Evolutionary conservation across 768 basidiomycete species (phyloP), one percentile per base, ranked within the genome.

Genomic region (Amanita pallidorosea): DNA sequence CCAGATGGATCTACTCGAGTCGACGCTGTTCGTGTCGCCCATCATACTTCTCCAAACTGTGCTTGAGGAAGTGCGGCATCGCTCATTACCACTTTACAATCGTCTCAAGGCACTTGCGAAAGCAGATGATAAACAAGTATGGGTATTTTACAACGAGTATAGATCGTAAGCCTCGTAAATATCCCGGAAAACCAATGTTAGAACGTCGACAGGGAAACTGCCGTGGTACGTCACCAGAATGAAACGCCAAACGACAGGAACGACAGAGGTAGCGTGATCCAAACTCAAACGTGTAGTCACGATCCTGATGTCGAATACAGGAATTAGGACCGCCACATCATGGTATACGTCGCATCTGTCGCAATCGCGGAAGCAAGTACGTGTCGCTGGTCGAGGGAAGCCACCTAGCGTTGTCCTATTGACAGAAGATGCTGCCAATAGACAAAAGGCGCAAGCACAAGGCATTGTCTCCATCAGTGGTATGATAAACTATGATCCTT

Each of bases 1-100:
- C 12, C 58, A 96, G 89, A 97, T 98, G 88, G 96, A 99, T 66
- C 73, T 98, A 47, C 72, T 98, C 35, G 88, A 92, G 63, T 88
- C 87, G 0, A 68, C 75, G 1, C 69, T 81, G 1, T 88, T 94
- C 58, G 75, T 68, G 0, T 72, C 85, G 0, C 91, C 94, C 0
- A 81, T 97, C 49, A 83, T 99, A 50, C 70, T 99, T 20, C 77
- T 96, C 2, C 95, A 98, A 67, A 99, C 95, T 0, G 94, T 97
- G 2, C 72, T 98, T 47, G 89, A 96, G 56, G 96, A 99, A 79
- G 92, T 97, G 53, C 77, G 95, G 52, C 96, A 98, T 63, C 78
- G 96, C 17, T 92, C 88, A 1, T 68, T 98, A 22, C 95, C 95
- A 3, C 69, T 98, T 13, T 92, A 90, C 67, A 97, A 93, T 63